Evolutionary conservation across 2,329 filamentous ascomycete species (phyloP).

Genomic region (Blumeria graminis): DNA sequence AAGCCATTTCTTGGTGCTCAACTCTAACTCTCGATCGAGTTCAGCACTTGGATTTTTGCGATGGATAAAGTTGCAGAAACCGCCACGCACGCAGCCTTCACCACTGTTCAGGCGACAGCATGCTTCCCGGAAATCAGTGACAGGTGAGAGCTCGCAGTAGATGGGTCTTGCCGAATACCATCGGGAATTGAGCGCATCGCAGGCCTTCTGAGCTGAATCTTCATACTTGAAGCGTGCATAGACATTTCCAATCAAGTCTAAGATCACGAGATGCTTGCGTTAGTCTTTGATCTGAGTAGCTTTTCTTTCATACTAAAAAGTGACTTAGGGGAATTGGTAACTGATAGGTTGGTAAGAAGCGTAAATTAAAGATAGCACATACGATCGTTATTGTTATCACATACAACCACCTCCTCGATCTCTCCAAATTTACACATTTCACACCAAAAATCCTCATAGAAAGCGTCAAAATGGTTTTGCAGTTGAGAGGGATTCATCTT

Average conservation of each 20-base stretch:
- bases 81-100: conserved; percentile 84
- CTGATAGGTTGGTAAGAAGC: too few relatives aligned
- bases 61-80: conserved; percentile 99
- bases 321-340: too few relatives aligned
- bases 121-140: conserved; percentile 94
- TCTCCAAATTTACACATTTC: conserved; percentile 98
- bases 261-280: neutral
- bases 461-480: conserved; percentile 98
- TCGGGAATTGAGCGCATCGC: conserved; percentile 76
- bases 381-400: conserved; percentile 91
- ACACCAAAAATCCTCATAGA: conserved; percentile 99
- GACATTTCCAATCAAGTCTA: conserved; percentile 95
- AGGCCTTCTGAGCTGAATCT: conserved; percentile 78
- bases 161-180: conserved; percentile 96
- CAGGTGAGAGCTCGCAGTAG: conserved; percentile 91
- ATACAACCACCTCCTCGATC: conserved; percentile 91
- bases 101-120: conserved; percentile 87
- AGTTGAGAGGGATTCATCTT: conserved; percentile 92
- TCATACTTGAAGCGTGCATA: conserved; percentile 99
- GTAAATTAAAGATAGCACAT: neutral
- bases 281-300: neutral
- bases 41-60: conserved; percentile 82
- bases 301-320: neutral
- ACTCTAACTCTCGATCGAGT: conserved; percentile 64
- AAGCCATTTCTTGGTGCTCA: conserved; percentile 93